Percentiles rank a stretch among this genome's conserved stretches.
Conservation (phyloP, 1,139 yeast species). For the Candida pseudoviswanathii region DNA sequence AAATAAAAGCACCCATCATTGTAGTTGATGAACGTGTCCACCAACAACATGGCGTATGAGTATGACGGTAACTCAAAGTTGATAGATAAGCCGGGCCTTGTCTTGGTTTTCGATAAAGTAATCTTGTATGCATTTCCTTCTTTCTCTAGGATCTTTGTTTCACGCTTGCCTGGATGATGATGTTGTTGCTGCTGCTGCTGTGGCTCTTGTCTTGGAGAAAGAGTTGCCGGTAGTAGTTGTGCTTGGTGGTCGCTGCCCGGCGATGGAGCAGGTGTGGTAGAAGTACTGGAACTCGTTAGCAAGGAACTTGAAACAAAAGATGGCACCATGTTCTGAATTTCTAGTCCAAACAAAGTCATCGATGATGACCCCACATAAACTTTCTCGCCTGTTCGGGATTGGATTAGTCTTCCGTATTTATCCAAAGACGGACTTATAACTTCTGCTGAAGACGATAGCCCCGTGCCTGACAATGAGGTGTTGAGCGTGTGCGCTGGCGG, state of each 20-base stretch:
- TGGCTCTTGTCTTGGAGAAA: conserved; percentile 9
- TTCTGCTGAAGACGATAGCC: conserved; percentile 26
- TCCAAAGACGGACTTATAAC: conserved; percentile 69
- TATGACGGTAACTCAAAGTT: conserved; percentile 75
- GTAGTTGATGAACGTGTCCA: conserved; percentile 75
- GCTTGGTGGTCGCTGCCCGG: conserved; percentile 10
- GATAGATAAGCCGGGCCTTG: conserved; percentile 67
- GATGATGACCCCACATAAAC: conserved; percentile 79
- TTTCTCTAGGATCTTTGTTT: conserved; percentile 56
- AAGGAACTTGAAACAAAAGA: conserved; percentile 24
- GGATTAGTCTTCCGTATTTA: conserved; percentile 68
- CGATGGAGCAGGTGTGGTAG: conserved; percentile 17
- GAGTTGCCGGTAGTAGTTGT: background rate
- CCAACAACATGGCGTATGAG: conserved; percentile 72
- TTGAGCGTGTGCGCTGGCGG: background rate
- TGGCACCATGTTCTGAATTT: conserved; percentile 65
- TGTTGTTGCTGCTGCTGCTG: conserved; percentile 9
- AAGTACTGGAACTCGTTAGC: conserved; percentile 16
- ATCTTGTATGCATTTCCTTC: conserved; percentile 77
- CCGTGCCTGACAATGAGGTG: conserved; percentile 1
- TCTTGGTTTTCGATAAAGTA: conserved; percentile 65
- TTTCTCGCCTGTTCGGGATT: conserved; percentile 73
- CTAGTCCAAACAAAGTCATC: conserved; percentile 78
- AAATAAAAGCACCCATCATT: conserved; percentile 87
- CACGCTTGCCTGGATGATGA: conserved; percentile 26